Evolutionary conservation across 805 yeast species (phyloP).

Genomic region (Candida insectorum): DNA sequence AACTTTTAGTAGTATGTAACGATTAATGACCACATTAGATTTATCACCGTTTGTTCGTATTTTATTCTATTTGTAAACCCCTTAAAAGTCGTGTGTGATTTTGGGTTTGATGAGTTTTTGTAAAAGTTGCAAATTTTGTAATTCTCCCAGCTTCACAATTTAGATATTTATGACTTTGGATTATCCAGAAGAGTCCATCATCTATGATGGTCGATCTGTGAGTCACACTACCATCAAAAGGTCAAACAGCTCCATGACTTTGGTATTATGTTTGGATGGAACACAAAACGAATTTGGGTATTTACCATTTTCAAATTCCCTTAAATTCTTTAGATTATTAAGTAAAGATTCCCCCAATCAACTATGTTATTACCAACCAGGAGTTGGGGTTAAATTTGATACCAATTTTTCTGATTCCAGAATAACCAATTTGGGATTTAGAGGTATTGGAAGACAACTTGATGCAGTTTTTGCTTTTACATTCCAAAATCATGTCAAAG

Average conservation of each 20-base stretch:
- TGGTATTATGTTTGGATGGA: constrained; percentile 62
- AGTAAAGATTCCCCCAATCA: constrained; percentile 42
- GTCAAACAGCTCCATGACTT: constrained; percentile 20
- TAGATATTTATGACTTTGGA: no score
- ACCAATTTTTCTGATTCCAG: constrained; percentile 28
- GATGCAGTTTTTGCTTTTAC: constrained; percentile 54
- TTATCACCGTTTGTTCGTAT: no score
- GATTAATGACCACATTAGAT: no score
- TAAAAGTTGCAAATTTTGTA: no score
- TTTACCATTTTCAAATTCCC: constrained; percentile 50
- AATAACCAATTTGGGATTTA: constrained; percentile 11
- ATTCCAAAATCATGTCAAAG: constrained; percentile 53
- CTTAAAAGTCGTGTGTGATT: no score
- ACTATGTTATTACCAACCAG: constrained; percentile 65
- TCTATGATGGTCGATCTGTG: not conserved
- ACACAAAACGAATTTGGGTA: constrained; percentile 58
- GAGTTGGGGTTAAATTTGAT: constrained; percentile 54
- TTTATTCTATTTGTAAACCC: no score
- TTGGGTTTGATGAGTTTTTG: no score
- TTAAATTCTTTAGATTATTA: constrained; percentile 50
- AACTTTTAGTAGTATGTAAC: no score
- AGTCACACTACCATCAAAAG: not conserved
- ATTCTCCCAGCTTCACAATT: no score
- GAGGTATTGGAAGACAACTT: constrained; percentile 15
- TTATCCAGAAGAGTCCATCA: no score